Conservation (phyloP, 352 stramenopile species). For the Pythium phragmitis region DNA sequence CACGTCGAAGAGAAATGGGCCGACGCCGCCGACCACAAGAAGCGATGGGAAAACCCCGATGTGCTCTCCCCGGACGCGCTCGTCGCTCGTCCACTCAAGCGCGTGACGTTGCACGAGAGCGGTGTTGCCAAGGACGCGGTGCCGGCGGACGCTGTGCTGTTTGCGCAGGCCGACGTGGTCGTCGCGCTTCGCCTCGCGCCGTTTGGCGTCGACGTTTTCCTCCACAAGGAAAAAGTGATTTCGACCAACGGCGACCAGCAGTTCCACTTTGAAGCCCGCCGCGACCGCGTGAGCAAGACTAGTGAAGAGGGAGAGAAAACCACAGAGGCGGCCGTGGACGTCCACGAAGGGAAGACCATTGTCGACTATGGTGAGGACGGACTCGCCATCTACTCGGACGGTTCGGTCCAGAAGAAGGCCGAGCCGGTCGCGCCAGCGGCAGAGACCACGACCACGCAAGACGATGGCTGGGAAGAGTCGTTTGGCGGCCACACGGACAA, state of each 20-base stretch:
- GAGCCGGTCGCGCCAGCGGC: slow-evolving; percentile 25
- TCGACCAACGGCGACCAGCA: slow-evolving; percentile 63
- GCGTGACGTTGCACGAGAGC: slow-evolving; percentile 36
- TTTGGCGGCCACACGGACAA: slow-evolving; percentile 93
- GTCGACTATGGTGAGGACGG: slow-evolving; percentile 98
- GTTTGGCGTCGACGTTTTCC: slow-evolving; percentile 70
- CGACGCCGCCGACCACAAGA: slow-evolving; percentile 51
- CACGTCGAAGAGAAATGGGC: slow-evolving; percentile 53
- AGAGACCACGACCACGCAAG: slow-evolving; percentile 25
- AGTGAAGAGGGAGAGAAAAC: slow-evolving; percentile 25
- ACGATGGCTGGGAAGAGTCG: slow-evolving; percentile 92
- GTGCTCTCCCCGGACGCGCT: slow-evolving; percentile 40
- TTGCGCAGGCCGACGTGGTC: slow-evolving; percentile 37
- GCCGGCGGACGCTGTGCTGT: slow-evolving; percentile 36
- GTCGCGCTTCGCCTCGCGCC: slow-evolving; percentile 47
- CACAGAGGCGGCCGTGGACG: slow-evolving; percentile 33
- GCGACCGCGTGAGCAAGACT: slow-evolving; percentile 52
- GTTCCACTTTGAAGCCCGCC: slow-evolving; percentile 74
- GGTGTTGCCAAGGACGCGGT: slow-evolving; percentile 29
- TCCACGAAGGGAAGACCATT: slow-evolving; percentile 91
- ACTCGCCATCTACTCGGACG: slow-evolving; percentile 96
- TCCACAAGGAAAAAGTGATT: slow-evolving; percentile 62
- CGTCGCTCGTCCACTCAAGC: slow-evolving; percentile 34
- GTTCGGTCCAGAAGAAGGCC: slow-evolving; percentile 78
- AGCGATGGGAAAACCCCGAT: slow-evolving; percentile 53